Conservation (phyloP, 805 yeast species). For the Cephaloascus albidus region DNA sequence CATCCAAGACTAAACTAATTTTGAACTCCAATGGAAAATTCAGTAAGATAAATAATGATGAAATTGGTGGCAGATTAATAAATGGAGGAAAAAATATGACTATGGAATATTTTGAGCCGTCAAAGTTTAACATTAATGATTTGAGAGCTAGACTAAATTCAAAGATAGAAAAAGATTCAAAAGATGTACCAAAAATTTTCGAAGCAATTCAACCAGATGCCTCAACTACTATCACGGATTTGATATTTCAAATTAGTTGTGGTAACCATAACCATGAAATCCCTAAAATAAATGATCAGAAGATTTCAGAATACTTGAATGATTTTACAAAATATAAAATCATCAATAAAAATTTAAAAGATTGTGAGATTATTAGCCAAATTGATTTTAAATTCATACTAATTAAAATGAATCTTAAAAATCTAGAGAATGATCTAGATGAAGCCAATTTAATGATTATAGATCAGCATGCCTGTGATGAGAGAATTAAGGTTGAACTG, state of each 20-base stretch:
- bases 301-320: slow-evolving; percentile 3
- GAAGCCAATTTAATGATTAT: slow-evolving; percentile 26
- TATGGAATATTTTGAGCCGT: too few species aligned
- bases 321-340: slow-evolving; percentile 6
- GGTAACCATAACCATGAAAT: not conserved
- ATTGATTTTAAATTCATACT: slow-evolving; percentile 59
- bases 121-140: too few species aligned
- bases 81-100: too few species aligned
- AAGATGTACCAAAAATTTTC: too few species aligned
- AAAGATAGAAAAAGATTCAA: too few species aligned
- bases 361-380: slow-evolving; percentile 38
- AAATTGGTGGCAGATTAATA: too few species aligned
- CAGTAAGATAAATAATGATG: not conserved
- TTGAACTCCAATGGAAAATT: too few species aligned
- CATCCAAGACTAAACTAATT: not conserved
- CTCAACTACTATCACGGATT: not conserved
- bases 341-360: slow-evolving; percentile 9
- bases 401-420: slow-evolving; percentile 12
- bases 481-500: slow-evolving; percentile 54
- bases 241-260: not conserved
- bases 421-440: not conserved
- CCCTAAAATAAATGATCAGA: not conserved
- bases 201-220: too few species aligned
- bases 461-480: slow-evolving; percentile 87
- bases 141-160: too few species aligned